Evolutionary conservation across 306 rosid species (phyloP), one percentile per base, ranked within the genome.

Genomic region (Rubus parviflorus): DNA sequence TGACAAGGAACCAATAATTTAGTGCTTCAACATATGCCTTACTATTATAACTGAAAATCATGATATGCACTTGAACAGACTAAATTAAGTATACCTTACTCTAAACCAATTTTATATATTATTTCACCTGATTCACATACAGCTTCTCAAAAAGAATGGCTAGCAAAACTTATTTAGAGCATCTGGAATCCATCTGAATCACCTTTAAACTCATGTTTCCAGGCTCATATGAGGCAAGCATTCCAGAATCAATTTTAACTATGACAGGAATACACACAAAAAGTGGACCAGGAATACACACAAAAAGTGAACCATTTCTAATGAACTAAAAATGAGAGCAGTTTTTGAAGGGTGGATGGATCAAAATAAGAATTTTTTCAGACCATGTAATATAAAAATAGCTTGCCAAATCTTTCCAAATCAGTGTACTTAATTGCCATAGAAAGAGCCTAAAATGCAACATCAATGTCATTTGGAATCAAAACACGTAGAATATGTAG

Each of bases 401-500:
- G 8, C 20, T 23, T n/a, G 52, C 69, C 45, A 30, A 60, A 60
- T 9, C 30, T 74, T 61, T 62, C 79, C 72, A 54, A 68, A 61
- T 22, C 37, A 48, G 48, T 23, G 43, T 13, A 23, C 14, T 62
- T 51, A 73, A 60, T 45, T 63, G 58, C 69, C 41, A 25, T 7
- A 79, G 60, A 62, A 75, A 70, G 40, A 53, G 74, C 65, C 73
- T 43, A 12, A 14, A 38, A 11, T 23, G 37, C 64, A 16, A 45
- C 8, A 52, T 15, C 25, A 69, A 68, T 65, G 38, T 42, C 23
- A 78, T 52, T 35, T 74, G 54, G 58, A 69, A 78, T 87, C 22
- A 70, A 76, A 75, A 64, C 45, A 76, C 22, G 19, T 6, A 25
- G 48, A 65, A 42, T 2, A 48, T 67, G 52, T 56, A 74, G 61